A percentile compares a stretch with the other conserved stretches of the same genome.
These are phyloP conservation scores for Penicillium sp. DNA, from an alignment of 2,329 filamentous ascomycete species.

Conservation along the genomic window DNA sequence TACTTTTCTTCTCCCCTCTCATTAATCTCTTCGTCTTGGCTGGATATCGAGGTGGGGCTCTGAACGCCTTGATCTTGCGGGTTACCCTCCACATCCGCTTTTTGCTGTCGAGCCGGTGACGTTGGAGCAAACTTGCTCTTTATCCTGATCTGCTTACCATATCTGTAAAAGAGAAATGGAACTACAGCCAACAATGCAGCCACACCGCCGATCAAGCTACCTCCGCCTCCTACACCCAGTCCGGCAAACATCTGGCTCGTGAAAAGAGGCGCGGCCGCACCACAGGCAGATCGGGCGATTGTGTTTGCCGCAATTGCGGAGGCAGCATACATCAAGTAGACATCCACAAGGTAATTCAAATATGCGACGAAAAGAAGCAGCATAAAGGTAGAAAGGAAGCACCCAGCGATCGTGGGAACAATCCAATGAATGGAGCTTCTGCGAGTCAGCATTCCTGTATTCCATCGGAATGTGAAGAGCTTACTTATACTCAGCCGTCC, in stretches of 20 bases:
- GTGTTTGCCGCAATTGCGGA: constrained; percentile 25
- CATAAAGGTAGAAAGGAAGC: constrained; percentile 43
- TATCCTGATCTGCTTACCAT: constrained; percentile 42
- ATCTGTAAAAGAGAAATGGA: constrained; percentile 45
- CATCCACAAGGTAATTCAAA: constrained; percentile 56
- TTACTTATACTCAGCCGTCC: constrained; percentile 36
- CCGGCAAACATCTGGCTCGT: constrained; percentile 25
- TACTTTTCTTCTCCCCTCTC: neutral
- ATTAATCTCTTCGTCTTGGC: neutral
- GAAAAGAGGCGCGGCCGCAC: constrained; percentile 25
- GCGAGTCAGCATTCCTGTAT: constrained; percentile 1
- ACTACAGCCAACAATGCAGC: constrained; percentile 21
- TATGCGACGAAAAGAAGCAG: constrained; percentile 53
- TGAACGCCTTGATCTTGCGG: neutral
- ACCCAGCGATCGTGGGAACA: constrained; percentile 47
- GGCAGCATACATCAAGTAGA: constrained; percentile 43
- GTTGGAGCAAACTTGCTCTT: constrained; percentile 44
- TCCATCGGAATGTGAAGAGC: constrained; percentile 1
- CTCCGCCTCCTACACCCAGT: constrained; percentile 23
- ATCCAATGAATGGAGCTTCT: constrained; percentile 44
- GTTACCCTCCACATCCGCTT: neutral
- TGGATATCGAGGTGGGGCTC: neutral
- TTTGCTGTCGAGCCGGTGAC: neutral
- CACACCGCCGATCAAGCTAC: constrained; percentile 25
- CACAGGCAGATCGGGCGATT: constrained; percentile 22